Percentiles rank a stretch among this genome's conserved stretches.
Evolutionary conservation across 2,329 filamentous ascomycete genomes (phyloP).

Genomic region (Pseudogymnoascus verrucosus): DNA sequence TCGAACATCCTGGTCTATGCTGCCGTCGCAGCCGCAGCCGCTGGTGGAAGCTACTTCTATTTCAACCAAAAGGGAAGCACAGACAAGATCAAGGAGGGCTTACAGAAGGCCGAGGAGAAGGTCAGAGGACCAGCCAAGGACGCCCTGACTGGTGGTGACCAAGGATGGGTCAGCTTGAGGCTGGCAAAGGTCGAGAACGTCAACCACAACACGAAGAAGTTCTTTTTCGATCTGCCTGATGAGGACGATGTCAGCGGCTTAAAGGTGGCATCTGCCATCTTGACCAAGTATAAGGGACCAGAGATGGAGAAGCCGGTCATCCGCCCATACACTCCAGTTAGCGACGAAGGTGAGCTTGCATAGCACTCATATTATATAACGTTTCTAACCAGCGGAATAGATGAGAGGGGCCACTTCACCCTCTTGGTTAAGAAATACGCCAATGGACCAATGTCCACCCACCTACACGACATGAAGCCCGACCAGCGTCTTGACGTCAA

Average conservation of each 20-base stretch:
- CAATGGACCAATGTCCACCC: slow-evolving; percentile 81
- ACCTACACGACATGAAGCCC: slow-evolving; percentile 74
- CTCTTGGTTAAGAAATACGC: slow-evolving; percentile 90
- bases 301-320: slow-evolving; percentile 78
- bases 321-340: slow-evolving; percentile 87
- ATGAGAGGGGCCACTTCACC: slow-evolving; percentile 71
- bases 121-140: slow-evolving; percentile 35
- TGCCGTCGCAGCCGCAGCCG: slow-evolving; percentile 51
- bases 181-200: slow-evolving; percentile 69
- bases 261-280: slow-evolving; percentile 71
- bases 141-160: slow-evolving; percentile 73
- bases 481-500: slow-evolving; percentile 86
- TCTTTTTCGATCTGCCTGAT: slow-evolving; percentile 82
- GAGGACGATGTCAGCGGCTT: slow-evolving; percentile 78
- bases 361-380: not conserved
- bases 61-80: slow-evolving; percentile 38
- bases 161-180: slow-evolving; percentile 78
- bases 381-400: slow-evolving; percentile 35
- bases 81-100: slow-evolving; percentile 45
- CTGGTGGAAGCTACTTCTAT: slow-evolving; percentile 51
- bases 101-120: slow-evolving; percentile 50
- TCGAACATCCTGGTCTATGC: slow-evolving; percentile 54
- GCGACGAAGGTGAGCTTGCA: slow-evolving; percentile 63
- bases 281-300: slow-evolving; percentile 87
- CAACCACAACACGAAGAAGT: slow-evolving; percentile 91